A percentile compares a stretch with the other conserved stretches of the same genome.
phyloP scores from a whole-genome alignment of 176 grass and related monocot species.

The Aegilops speltoides region DNA sequence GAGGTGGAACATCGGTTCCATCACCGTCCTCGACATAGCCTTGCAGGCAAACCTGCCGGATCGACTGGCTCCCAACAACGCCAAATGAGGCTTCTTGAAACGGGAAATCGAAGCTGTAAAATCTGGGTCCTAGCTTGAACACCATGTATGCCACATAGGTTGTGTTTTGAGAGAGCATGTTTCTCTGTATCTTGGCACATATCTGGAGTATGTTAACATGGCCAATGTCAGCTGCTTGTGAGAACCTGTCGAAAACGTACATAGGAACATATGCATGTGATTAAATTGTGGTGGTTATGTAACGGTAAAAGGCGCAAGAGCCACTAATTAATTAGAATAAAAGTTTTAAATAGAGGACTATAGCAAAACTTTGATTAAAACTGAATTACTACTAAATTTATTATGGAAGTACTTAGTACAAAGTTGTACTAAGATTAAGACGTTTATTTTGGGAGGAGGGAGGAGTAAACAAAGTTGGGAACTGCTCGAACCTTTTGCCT shows the following conservation, averaged over 20 bases:
- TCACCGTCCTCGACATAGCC: background rate
- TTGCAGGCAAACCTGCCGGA: background rate
- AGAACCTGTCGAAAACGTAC: slow-evolving; percentile 32
- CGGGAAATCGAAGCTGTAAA: slow-evolving; percentile 6
- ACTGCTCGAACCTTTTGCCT: slow-evolving; percentile 23
- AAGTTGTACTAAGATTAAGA: too few species aligned
- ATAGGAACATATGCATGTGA: background rate
- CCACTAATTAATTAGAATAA: too few species aligned
- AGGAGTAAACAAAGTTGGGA: background rate
- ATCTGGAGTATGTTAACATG: slow-evolving; percentile 44
- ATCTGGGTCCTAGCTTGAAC: slow-evolving; percentile 33
- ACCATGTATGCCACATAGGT: slow-evolving; percentile 49
- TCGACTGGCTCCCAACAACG: background rate
- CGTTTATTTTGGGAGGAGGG: fast-evolving
- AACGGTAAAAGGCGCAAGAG: too few species aligned
- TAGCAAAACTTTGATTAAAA: background rate
- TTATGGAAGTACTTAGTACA: too few species aligned
- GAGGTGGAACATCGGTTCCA: background rate
- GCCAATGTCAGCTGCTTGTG: slow-evolving; percentile 39
- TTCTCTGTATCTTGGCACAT: slow-evolving; percentile 38
- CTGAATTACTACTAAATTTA: background rate
- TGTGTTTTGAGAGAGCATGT: slow-evolving; percentile 40
- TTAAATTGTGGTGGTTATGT: background rate
- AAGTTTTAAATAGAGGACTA: too few species aligned
- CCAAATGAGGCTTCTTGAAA: slow-evolving; percentile 24